Percentiles rank a stretch among this genome's conserved stretches.
phyloP scores from a whole-genome alignment of 306 rosid genomes.

The Crotalaria pallida region DNA sequence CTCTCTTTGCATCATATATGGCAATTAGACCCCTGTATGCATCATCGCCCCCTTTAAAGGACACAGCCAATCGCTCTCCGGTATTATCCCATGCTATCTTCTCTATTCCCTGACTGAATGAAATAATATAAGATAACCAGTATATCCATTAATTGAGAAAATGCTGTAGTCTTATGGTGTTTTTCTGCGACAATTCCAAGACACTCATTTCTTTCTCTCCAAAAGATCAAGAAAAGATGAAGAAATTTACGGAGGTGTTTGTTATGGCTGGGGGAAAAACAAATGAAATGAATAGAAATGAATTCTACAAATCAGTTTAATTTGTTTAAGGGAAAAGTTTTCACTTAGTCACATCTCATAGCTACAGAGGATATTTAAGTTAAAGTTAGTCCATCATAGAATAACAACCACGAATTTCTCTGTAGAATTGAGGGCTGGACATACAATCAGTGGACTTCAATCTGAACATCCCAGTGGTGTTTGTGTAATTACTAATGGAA shows the following conservation, averaged over 20 bases:
- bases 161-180: neutral
- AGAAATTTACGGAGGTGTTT: neutral
- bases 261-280: neutral
- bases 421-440: neutral
- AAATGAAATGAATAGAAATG: neutral
- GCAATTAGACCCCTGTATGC: slow-evolving; percentile 76
- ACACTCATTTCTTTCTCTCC: neutral
- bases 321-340: neutral
- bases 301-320: neutral
- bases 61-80: slow-evolving; percentile 92
- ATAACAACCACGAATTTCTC: neutral
- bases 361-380: slow-evolving; percentile 3
- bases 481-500: no score
- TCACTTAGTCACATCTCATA: neutral
- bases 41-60: slow-evolving; percentile 74
- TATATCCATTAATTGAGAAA: neutral
- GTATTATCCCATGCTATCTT: slow-evolving; percentile 96
- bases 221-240: neutral
- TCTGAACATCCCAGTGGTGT: neutral
- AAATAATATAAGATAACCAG: slow-evolving; percentile 20
- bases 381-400: neutral
- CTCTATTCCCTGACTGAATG: slow-evolving; percentile 74
- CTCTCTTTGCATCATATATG: slow-evolving; percentile 72
- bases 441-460: neutral
- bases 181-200: neutral